These are phyloP conservation scores for Scutellaria minor DNA, from an alignment of 257 asterid species.

Conservation along the genomic window DNA sequence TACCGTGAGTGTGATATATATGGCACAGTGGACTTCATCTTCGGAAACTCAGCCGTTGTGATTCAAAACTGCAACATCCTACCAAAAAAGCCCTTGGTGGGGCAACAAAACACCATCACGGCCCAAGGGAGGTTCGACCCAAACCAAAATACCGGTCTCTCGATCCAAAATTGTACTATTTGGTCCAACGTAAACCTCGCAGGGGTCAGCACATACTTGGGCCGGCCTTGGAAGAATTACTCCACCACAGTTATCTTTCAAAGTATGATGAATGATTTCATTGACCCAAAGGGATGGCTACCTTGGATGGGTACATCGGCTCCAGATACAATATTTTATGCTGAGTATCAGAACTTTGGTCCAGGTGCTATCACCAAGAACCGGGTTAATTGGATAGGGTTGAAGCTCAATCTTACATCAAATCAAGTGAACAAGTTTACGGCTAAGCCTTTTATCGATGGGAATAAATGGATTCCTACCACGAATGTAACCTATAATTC, in stretches of 20 bases:
- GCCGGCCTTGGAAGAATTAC: constrained; percentile 84
- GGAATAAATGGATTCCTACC: constrained; percentile 64
- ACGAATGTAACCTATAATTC: constrained; percentile 53
- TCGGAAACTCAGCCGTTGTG: constrained; percentile 52
- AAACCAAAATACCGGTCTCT: constrained; percentile 61
- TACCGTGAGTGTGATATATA: constrained; percentile 52
- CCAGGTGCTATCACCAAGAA: constrained; percentile 59
- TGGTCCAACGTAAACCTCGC: constrained; percentile 51
- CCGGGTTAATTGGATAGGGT: constrained; percentile 72
- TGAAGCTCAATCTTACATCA: constrained; percentile 55
- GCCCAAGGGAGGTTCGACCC: constrained; percentile 58
- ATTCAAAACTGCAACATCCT: constrained; percentile 47
- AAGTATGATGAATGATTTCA: constrained; percentile 42
- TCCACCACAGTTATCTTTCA: constrained; percentile 65
- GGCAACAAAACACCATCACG: constrained; percentile 50
- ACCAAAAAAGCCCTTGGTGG: constrained; percentile 51
- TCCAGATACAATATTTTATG: constrained; percentile 70
- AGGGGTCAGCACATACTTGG: constrained; percentile 56
- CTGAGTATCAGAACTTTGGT: constrained; percentile 61
- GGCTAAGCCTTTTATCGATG: constrained; percentile 58
- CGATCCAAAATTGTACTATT: constrained; percentile 69
- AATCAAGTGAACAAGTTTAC: constrained; percentile 57
- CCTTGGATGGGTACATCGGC: constrained; percentile 80
- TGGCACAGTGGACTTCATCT: constrained; percentile 55
- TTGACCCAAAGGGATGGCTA: constrained; percentile 72